Conservation (phyloP, 805 yeast species). For the Kazachstania martiniae region DNA sequence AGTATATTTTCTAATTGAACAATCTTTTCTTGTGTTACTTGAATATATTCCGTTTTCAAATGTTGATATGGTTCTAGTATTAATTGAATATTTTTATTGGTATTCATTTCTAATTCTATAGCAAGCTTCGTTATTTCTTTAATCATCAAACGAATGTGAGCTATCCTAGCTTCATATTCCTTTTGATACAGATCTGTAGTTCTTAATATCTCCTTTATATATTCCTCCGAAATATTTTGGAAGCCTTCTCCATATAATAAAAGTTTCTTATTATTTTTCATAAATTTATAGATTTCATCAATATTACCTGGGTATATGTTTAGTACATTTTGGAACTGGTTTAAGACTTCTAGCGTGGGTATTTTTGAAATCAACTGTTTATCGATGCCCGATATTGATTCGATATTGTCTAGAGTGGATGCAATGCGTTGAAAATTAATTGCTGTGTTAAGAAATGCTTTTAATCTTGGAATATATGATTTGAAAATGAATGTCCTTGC, state of each 20-base stretch:
- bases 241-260: constrained; percentile 15
- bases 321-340: too few species aligned
- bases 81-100: constrained; percentile 6
- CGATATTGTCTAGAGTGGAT: constrained; percentile 6
- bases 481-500: constrained; percentile 26
- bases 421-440: constrained; percentile 12
- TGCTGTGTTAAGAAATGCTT: constrained; percentile 15
- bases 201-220: constrained; percentile 8
- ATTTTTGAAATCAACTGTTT: constrained; percentile 4
- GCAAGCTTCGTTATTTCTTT: constrained; percentile 10
- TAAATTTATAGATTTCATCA: constrained; percentile 4
- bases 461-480: constrained; percentile 23
- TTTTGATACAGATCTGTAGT: constrained; percentile 6
- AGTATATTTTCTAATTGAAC: constrained; percentile 8
- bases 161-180: constrained; percentile 12
- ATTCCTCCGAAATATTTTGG: constrained; percentile 11
- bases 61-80: too few species aligned
- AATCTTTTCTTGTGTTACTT: constrained; percentile 1
- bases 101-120: constrained; percentile 16
- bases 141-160: constrained; percentile 6
- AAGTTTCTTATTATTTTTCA: constrained; percentile 14
- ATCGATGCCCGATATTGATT: background rate
- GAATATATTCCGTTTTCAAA: background rate
- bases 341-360: constrained; percentile 18
- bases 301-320: too few species aligned